phyloP scores from a whole-genome alignment of 2,329 filamentous ascomycete genomes.

The Colletotrichum musae region DNA sequence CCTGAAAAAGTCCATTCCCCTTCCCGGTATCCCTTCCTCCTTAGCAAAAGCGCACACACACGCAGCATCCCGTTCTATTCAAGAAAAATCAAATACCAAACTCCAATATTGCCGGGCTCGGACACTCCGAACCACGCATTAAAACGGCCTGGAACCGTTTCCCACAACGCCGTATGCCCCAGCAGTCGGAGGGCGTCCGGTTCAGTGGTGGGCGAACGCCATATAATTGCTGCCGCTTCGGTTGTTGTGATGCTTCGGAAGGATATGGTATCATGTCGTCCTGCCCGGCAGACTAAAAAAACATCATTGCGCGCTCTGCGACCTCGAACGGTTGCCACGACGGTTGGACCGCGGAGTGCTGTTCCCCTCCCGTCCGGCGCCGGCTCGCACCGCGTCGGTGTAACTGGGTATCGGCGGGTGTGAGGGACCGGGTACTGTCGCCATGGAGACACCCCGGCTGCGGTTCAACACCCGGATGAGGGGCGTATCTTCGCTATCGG shows the following conservation, averaged over 20 bases:
- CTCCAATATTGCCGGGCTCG: slow-evolving; percentile 36
- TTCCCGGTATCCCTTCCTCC: slow-evolving; percentile 23
- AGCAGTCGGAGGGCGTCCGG: background rate
- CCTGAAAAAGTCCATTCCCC: slow-evolving; percentile 9
- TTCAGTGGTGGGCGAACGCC: slow-evolving; percentile 2
- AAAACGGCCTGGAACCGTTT: slow-evolving; percentile 28
- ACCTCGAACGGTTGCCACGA: slow-evolving; percentile 41
- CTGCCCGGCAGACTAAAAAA: slow-evolving; percentile 38
- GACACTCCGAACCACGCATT: slow-evolving; percentile 29
- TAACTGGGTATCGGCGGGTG: slow-evolving; percentile 85
- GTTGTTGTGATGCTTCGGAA: slow-evolving; percentile 9
- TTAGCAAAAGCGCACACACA: slow-evolving; percentile 15
- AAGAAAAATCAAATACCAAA: slow-evolving; percentile 35
- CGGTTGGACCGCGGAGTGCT: slow-evolving; percentile 48
- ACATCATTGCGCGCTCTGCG: slow-evolving; percentile 41
- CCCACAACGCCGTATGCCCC: slow-evolving; percentile 22
- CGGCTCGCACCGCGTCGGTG: slow-evolving; percentile 78
- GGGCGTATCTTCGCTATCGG: slow-evolving; percentile 69
- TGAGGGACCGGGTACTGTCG: slow-evolving; percentile 51
- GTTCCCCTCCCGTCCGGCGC: slow-evolving; percentile 62
- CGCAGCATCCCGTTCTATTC: slow-evolving; percentile 36
- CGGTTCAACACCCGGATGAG: slow-evolving; percentile 66
- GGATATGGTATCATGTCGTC: slow-evolving; percentile 36
- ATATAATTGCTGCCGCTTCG: slow-evolving; percentile 4
- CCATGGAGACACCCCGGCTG: slow-evolving; percentile 65